These are phyloP conservation scores for Harringtonia aguacate DNA, from an alignment of 2,329 filamentous ascomycete genomes.

Conservation along the genomic window DNA sequence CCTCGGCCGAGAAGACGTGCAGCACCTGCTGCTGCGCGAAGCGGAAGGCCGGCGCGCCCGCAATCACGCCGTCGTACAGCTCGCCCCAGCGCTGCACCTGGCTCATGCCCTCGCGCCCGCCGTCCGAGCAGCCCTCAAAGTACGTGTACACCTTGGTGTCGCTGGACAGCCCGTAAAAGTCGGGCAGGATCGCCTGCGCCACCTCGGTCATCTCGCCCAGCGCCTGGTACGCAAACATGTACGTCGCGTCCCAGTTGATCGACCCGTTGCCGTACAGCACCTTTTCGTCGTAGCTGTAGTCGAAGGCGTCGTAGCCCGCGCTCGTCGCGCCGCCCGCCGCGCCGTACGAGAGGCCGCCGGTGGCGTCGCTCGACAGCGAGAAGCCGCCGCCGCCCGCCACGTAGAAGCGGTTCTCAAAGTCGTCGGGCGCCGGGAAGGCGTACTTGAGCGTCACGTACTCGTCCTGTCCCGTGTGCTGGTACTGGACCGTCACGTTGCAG, in stretches of 20 bases:
- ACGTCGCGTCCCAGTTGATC: slow-evolving; percentile 36
- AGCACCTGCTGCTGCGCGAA: slow-evolving; percentile 33
- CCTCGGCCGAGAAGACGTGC: slow-evolving; percentile 26
- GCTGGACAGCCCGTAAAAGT: slow-evolving; percentile 27
- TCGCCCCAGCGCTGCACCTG: slow-evolving; percentile 27
- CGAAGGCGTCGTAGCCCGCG: slow-evolving; percentile 32
- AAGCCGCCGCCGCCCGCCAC: slow-evolving; percentile 32
- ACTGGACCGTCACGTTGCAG: slow-evolving; percentile 23
- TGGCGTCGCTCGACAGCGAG: slow-evolving; percentile 10
- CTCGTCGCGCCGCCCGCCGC: slow-evolving; percentile 24
- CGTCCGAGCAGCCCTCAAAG: slow-evolving; percentile 37
- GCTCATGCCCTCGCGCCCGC: slow-evolving; percentile 38
- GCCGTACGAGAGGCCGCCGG: slow-evolving; percentile 6
- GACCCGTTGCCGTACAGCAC: slow-evolving; percentile 36
- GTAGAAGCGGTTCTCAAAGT: slow-evolving; percentile 34
- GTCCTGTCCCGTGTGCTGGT: slow-evolving; percentile 20
- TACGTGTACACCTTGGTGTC: slow-evolving; percentile 33
- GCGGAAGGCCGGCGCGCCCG: slow-evolving; percentile 36
- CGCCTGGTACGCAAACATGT: slow-evolving; percentile 40
- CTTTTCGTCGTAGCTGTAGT: slow-evolving; percentile 25
- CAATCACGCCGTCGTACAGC: slow-evolving; percentile 32
- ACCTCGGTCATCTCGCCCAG: slow-evolving; percentile 39
- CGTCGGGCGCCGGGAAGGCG: slow-evolving; percentile 21
- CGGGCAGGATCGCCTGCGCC: slow-evolving; percentile 30
- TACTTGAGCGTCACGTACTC: slow-evolving; percentile 23